These are phyloP conservation scores for Arthrobotrys pseudoclavata DNA, from an alignment of 2,329 filamentous ascomycete species.

Conservation along the genomic window DNA sequence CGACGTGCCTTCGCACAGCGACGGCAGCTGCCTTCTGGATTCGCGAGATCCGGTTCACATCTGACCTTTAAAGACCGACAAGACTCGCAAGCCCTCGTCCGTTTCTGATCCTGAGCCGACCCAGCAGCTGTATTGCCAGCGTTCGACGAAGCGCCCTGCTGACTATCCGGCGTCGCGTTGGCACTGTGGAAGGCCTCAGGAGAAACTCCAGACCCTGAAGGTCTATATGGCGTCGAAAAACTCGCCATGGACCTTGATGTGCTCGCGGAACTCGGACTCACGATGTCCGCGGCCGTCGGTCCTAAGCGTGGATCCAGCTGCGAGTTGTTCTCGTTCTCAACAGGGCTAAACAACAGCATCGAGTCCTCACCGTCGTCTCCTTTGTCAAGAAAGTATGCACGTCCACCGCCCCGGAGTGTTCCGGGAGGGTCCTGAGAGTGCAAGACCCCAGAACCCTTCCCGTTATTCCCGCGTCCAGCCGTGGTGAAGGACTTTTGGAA, in stretches of 20 bases:
- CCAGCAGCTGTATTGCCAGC: conserved; percentile 23
- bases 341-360: conserved; percentile 40
- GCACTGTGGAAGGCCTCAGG: conserved; percentile 52
- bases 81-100: conserved; percentile 80
- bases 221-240: conserved; percentile 56
- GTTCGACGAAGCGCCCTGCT: conserved; percentile 31
- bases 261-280: conserved; percentile 56
- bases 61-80: conserved; percentile 84
- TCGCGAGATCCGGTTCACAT: conserved; percentile 80
- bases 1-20: conserved; percentile 86
- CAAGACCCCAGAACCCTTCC: conserved; percentile 53
- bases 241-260: conserved; percentile 55
- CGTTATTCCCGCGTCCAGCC: conserved; percentile 56
- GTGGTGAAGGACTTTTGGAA: conserved; percentile 48
- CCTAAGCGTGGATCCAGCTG: conserved; percentile 34
- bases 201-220: conserved; percentile 44
- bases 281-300: conserved; percentile 29
- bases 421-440: conserved; percentile 56
- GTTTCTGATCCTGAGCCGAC: conserved; percentile 71
- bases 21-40: conserved; percentile 76
- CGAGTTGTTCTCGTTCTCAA: conserved; percentile 11
- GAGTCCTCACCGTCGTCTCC: conserved; percentile 41
- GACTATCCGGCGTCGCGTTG: conserved; percentile 56
- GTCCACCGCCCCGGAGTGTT: conserved; percentile 53
- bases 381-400: conserved; percentile 51